These are phyloP conservation scores for Tulasnella calospora DNA, from an alignment of 768 basidiomycete species.

Conservation along the genomic window DNA sequence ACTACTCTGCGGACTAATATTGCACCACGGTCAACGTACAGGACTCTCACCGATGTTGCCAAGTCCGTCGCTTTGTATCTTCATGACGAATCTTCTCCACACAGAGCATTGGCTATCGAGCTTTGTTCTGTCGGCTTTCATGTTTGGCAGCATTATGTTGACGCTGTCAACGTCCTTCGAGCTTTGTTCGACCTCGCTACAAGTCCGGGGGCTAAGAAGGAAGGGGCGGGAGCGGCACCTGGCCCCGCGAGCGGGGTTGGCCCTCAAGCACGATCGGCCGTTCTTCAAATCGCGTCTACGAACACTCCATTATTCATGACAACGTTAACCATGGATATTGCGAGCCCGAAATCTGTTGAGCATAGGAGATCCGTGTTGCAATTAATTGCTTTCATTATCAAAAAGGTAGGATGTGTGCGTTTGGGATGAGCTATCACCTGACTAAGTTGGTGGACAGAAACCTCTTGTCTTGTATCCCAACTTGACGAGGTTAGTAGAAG, in stretches of 20 bases:
- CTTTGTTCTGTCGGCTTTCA: slow-evolving; percentile 86
- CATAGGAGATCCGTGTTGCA: slow-evolving; percentile 87
- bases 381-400: slow-evolving; percentile 86
- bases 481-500: slow-evolving; percentile 82
- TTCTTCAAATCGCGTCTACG: slow-evolving; percentile 74
- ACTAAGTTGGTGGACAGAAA: slow-evolving; percentile 45
- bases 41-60: slow-evolving; percentile 76
- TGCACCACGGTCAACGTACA: slow-evolving; percentile 34
- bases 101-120: slow-evolving; percentile 76
- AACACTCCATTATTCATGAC: slow-evolving; percentile 93
- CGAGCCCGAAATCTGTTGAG: slow-evolving; percentile 64
- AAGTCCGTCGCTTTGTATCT: slow-evolving; percentile 76
- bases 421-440: background rate
- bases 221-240: slow-evolving; percentile 42
- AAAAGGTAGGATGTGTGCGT: slow-evolving; percentile 53
- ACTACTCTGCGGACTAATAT: slow-evolving; percentile 1
- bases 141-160: slow-evolving; percentile 91
- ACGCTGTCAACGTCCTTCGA: slow-evolving; percentile 82
- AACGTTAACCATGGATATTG: slow-evolving; percentile 82
- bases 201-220: slow-evolving; percentile 50
- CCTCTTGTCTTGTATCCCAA: slow-evolving; percentile 80
- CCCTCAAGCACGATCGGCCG: slow-evolving; percentile 70
- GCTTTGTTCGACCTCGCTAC: slow-evolving; percentile 79
- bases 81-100: slow-evolving; percentile 58
- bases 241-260: slow-evolving; percentile 53